These are phyloP conservation scores for Cicer cuneatum DNA, from an alignment of 306 rosid genomes.

Conservation along the genomic window DNA sequence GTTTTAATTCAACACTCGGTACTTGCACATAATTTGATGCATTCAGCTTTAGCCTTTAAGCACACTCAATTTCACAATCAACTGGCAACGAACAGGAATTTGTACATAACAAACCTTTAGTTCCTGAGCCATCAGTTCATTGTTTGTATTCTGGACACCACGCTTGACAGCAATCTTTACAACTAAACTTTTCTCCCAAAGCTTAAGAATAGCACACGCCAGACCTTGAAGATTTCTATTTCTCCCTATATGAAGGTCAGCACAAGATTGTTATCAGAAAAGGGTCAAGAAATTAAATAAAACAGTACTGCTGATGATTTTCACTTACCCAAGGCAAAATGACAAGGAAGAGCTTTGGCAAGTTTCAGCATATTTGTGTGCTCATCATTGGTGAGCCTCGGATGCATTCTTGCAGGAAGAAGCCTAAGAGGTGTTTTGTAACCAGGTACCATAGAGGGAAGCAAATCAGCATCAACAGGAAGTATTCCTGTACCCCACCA, in stretches of 20 bases:
- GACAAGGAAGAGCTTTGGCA: constrained; percentile 89
- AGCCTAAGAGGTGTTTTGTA: constrained; percentile 90
- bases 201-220: constrained; percentile 79
- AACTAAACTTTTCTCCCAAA: constrained; percentile 94
- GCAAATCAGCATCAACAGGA: constrained; percentile 96
- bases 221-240: constrained; percentile 95
- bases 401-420: constrained; percentile 85
- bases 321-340: constrained; percentile 86
- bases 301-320: constrained; percentile 32
- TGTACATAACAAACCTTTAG: constrained; percentile 64
- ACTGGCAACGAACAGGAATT: constrained; percentile 27
- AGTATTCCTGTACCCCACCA: constrained; percentile 98
- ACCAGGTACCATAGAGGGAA: constrained; percentile 75
- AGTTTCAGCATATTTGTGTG: constrained; percentile 76
- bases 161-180: constrained; percentile 94
- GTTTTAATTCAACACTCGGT: constrained; percentile 26
- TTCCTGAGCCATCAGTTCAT: constrained; percentile 94
- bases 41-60: constrained; percentile 13
- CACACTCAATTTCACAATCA: constrained; percentile 29
- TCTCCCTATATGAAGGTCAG: constrained; percentile 66
- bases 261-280: constrained; percentile 42
- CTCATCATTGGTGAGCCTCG: constrained; percentile 77
- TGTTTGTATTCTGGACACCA: constrained; percentile 96
- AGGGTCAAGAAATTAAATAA: constrained; percentile 14
- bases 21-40: constrained; percentile 26